Percentiles rank a stretch among this genome's conserved stretches.
Evolutionary conservation across 768 basidiomycete species (phyloP).

Genomic region (Tylopilus intermedius): DNA sequence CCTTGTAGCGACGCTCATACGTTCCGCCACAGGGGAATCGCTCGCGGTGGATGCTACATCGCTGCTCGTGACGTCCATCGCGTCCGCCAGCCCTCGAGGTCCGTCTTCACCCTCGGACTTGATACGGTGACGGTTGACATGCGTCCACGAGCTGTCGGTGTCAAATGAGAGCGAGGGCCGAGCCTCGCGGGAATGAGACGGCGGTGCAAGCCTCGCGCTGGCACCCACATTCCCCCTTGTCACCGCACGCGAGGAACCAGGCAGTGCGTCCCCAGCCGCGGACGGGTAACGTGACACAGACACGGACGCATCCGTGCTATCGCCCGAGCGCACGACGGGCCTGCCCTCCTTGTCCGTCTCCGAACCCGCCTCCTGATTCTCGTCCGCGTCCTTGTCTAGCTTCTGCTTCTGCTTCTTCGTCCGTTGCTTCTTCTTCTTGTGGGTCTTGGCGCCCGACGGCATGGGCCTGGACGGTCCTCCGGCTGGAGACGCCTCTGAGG

Average conservation of each 20-base stretch:
- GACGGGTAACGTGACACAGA: conserved; percentile 3
- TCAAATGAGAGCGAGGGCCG: conserved; percentile 30
- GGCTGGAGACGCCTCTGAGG: background rate
- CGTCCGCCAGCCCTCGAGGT: conserved; percentile 14
- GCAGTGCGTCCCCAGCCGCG: background rate
- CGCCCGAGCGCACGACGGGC: conserved; percentile 6
- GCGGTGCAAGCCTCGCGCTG: conserved; percentile 2
- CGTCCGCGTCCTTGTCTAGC: conserved; percentile 1
- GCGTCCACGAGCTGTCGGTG: conserved; percentile 67
- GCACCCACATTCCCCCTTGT: background rate
- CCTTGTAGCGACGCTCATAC: conserved; percentile 28
- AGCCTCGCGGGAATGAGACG: conserved; percentile 13
- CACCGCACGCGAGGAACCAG: background rate
- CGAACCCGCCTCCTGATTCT: background rate
- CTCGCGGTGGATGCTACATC: conserved; percentile 53
- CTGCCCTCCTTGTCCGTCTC: conserved; percentile 14
- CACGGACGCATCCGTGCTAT: conserved; percentile 17
- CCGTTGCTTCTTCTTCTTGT: conserved; percentile 34
- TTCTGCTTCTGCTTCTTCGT: background rate
- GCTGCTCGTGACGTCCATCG: conserved; percentile 38
- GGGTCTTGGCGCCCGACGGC: conserved; percentile 22
- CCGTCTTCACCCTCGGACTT: conserved; percentile 4
- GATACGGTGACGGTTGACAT: conserved; percentile 46
- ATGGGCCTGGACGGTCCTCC: conserved; percentile 24
- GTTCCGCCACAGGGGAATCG: conserved; percentile 34